phyloP scores from a whole-genome alignment of 2,329 filamentous ascomycete genomes.

The Cordyceps cateniannulata region DNA sequence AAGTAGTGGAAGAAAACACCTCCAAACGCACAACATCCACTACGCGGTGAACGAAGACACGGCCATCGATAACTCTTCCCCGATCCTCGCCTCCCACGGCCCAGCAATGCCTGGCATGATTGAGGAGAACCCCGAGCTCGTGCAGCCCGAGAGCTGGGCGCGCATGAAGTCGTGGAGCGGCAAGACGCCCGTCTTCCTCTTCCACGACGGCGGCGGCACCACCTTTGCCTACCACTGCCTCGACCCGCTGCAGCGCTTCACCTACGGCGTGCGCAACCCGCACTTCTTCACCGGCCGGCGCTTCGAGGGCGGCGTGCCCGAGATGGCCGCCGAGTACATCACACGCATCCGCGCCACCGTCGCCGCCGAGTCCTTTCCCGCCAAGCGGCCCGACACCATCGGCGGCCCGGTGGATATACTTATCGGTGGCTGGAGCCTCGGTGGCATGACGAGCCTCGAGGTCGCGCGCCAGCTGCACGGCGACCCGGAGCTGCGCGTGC shows the following conservation, averaged over 20 bases:
- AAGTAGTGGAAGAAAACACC: neutral
- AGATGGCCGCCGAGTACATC: constrained; percentile 49
- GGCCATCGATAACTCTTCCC: neutral
- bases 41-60: neutral
- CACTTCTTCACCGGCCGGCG: constrained; percentile 38
- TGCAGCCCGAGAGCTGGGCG: constrained; percentile 29
- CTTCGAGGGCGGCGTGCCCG: constrained; percentile 45
- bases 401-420: constrained; percentile 33
- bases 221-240: constrained; percentile 52
- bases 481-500: constrained; percentile 31
- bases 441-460: constrained; percentile 46
- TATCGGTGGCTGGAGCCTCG: constrained; percentile 51
- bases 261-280: constrained; percentile 52
- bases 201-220: constrained; percentile 57
- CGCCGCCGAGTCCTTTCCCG: constrained; percentile 22
- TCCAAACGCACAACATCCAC: neutral
- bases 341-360: constrained; percentile 36
- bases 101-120: constrained; percentile 16
- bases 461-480: constrained; percentile 37
- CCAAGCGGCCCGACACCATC: constrained; percentile 15
- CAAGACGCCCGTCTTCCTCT: constrained; percentile 44
- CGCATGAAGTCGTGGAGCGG: constrained; percentile 16
- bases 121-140: constrained; percentile 25
- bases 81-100: neutral
- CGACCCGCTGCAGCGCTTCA: constrained; percentile 37